Evolutionary conservation across 2,329 filamentous ascomycete genomes (phyloP).

Genomic region (Fusarium bactridioides): DNA sequence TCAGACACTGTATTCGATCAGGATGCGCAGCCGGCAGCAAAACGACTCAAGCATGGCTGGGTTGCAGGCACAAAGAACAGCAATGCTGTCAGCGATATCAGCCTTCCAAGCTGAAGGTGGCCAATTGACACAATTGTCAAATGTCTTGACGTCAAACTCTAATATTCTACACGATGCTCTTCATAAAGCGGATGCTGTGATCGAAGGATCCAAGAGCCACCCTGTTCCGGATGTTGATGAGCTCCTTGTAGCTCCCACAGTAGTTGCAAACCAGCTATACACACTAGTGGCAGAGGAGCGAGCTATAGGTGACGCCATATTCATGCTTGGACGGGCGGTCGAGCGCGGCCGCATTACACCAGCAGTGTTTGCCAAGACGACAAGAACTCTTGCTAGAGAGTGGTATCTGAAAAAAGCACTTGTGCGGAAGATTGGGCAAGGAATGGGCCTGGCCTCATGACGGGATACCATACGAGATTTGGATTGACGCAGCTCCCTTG

Average conservation of each 20-base stretch:
- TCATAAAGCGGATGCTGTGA: constrained; percentile 78
- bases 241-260: constrained; percentile 88
- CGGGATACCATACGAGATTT: background rate
- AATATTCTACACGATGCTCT: constrained; percentile 80
- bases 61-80: constrained; percentile 78
- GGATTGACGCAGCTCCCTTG: constrained; percentile 3
- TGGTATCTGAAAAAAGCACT: constrained; percentile 86
- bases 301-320: constrained; percentile 85
- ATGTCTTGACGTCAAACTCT: constrained; percentile 78
- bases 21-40: constrained; percentile 73
- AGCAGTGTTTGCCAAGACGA: constrained; percentile 81
- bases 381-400: constrained; percentile 76
- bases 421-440: constrained; percentile 77
- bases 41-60: constrained; percentile 78
- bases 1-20: constrained; percentile 71
- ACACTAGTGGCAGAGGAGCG: constrained; percentile 87
- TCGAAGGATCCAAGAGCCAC: constrained; percentile 74
- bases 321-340: constrained; percentile 77
- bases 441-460: constrained; percentile 70
- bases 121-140: constrained; percentile 74
- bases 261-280: constrained; percentile 93
- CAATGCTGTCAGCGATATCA: constrained; percentile 74
- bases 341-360: constrained; percentile 76
- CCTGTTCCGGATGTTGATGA: constrained; percentile 84
- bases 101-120: constrained; percentile 77